These are phyloP conservation scores for Coprinopsis strossmayeri DNA, from an alignment of 768 basidiomycete species.

Conservation along the genomic window DNA sequence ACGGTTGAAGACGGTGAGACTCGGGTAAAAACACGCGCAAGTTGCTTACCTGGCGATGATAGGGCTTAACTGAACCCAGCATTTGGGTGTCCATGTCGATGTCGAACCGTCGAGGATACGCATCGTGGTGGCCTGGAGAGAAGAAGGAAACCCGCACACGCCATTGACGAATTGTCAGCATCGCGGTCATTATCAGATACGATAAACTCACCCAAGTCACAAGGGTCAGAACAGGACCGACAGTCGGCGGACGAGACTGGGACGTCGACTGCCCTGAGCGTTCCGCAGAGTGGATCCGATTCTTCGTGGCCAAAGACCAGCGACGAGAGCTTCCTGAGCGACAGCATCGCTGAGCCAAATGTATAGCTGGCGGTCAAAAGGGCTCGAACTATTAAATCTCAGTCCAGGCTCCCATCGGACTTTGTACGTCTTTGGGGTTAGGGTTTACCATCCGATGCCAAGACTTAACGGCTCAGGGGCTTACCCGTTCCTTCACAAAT, in stretches of 20 bases:
- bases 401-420: no score
- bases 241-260: slow-evolving; percentile 68
- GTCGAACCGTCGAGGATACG: slow-evolving; percentile 66
- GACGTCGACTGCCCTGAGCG: slow-evolving; percentile 51
- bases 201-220: slow-evolving; percentile 51
- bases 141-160: slow-evolving; percentile 11
- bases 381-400: no score
- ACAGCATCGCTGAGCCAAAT: slow-evolving; percentile 11
- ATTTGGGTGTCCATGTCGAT: slow-evolving; percentile 77
- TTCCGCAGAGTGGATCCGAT: slow-evolving; percentile 35
- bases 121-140: slow-evolving; percentile 53
- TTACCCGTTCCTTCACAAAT: slow-evolving; percentile 3
- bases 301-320: slow-evolving; percentile 33
- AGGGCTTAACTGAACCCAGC: slow-evolving; percentile 83
- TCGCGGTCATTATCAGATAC: slow-evolving; percentile 22
- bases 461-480: no score
- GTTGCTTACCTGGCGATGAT: slow-evolving; percentile 61
- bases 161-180: background rate
- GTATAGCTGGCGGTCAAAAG: no score
- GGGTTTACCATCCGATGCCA: no score
- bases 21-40: slow-evolving; percentile 9
- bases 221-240: slow-evolving; percentile 69
- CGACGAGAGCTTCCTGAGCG: slow-evolving; percentile 31
- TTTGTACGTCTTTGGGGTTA: no score
- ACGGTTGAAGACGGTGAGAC: background rate